Evolutionary conservation across 2,329 filamentous ascomycete genomes (phyloP).

Genomic region (Aureobasidium melanogenum): DNA sequence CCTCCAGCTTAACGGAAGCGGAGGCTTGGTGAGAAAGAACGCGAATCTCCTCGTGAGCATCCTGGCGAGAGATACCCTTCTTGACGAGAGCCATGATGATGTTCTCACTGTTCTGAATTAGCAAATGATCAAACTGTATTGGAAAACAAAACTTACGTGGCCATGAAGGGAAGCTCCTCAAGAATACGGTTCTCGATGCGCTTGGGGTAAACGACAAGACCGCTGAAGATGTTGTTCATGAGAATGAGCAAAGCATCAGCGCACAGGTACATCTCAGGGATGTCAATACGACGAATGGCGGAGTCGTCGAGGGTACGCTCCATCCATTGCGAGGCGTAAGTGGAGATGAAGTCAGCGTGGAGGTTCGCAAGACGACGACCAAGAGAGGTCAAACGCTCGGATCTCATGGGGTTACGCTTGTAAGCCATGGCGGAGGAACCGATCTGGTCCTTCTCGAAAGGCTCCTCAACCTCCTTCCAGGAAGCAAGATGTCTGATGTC

Average conservation of each 20-base stretch:
- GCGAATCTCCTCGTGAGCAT: constrained; percentile 76
- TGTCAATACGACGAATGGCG: constrained; percentile 52
- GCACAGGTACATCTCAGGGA: constrained; percentile 40
- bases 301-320: constrained; percentile 72
- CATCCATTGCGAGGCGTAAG: constrained; percentile 64
- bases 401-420: constrained; percentile 54
- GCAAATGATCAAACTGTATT: neutral
- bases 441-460: constrained; percentile 72
- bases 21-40: constrained; percentile 72
- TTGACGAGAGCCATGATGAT: constrained; percentile 73
- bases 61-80: constrained; percentile 63
- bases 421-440: constrained; percentile 60
- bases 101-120: constrained; percentile 30
- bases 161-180: constrained; percentile 81
- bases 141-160: constrained; percentile 35
- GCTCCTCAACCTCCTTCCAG: constrained; percentile 79
- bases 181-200: constrained; percentile 59
- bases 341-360: constrained; percentile 52
- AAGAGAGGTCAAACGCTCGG: constrained; percentile 52
- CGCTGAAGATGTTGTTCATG: constrained; percentile 64
- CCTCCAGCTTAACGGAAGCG: constrained; percentile 61
- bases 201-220: constrained; percentile 68
- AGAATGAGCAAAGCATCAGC: constrained; percentile 33
- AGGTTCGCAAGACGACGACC: constrained; percentile 43
- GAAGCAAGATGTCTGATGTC: constrained; percentile 67